These are phyloP conservation scores for Penicillium angulare DNA, from an alignment of 495 filamentous ascomycete genomes.

Conservation along the genomic window DNA sequence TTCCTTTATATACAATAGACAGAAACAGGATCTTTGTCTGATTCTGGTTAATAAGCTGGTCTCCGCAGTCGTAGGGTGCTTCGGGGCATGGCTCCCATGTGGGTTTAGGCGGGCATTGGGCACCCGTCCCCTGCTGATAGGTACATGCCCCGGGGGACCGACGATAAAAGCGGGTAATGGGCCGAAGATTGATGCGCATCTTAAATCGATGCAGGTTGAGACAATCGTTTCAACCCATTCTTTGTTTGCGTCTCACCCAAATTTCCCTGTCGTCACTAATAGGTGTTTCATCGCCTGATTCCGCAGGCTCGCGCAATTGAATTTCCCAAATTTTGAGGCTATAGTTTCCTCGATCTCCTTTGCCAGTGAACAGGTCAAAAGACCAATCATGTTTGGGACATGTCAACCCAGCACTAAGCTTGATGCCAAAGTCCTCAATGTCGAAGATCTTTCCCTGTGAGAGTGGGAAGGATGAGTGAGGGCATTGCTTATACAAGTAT, in stretches of 20 bases:
- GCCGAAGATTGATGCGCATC: no score
- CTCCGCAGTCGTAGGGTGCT: no score
- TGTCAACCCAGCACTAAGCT: slow-evolving; percentile 47
- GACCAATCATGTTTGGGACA: slow-evolving; percentile 64
- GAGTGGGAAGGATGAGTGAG: slow-evolving; percentile 57
- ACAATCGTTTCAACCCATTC: slow-evolving; percentile 28
- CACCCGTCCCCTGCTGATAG: no score
- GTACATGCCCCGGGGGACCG: no score
- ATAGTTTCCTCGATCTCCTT: slow-evolving; percentile 56
- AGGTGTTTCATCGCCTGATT: not conserved
- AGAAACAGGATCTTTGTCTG: no score
- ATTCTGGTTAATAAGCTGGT: no score
- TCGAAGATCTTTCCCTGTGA: slow-evolving; percentile 57
- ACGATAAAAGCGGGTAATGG: no score
- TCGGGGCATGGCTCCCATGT: no score
- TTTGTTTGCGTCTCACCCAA: slow-evolving; percentile 48
- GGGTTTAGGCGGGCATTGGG: no score
- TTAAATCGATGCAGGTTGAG: no score
- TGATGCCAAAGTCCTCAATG: slow-evolving; percentile 60
- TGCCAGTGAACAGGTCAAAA: slow-evolving; percentile 57
- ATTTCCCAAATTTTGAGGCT: slow-evolving; percentile 59
- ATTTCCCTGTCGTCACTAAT: slow-evolving; percentile 47
- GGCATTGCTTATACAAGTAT: slow-evolving; percentile 50
- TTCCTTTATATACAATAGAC: no score
- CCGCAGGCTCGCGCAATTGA: slow-evolving; percentile 42